Evolutionary conservation across 2,329 filamentous ascomycete species (phyloP).

Genomic region (Phaeosphaeria sp.): DNA sequence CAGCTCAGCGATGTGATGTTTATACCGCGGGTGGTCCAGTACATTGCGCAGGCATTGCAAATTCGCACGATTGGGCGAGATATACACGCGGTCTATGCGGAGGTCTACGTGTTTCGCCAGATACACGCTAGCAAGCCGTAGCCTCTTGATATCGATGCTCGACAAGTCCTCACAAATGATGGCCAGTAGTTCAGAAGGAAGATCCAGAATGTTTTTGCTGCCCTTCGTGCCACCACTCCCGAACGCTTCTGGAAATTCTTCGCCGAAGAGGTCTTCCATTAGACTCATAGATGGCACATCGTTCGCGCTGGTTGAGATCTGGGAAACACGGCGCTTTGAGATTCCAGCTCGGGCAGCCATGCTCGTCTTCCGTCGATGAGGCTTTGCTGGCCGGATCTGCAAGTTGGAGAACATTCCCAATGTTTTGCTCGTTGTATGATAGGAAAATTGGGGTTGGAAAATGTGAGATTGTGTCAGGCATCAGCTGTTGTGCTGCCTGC

Average conservation of each 20-base stretch:
- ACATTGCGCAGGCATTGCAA: constrained; percentile 48
- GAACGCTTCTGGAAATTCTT: constrained; percentile 33
- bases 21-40: constrained; percentile 46
- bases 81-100: constrained; percentile 47
- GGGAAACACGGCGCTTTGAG: constrained; percentile 27
- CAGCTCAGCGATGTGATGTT: constrained; percentile 45
- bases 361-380: constrained; percentile 30
- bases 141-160: constrained; percentile 26
- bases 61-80: constrained; percentile 51
- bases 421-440: neutral
- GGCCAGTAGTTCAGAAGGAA: constrained; percentile 27
- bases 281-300: constrained; percentile 33
- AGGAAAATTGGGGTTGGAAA: no score
- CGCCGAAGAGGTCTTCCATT: constrained; percentile 32
- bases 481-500: neutral
- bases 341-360: constrained; percentile 29
- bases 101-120: constrained; percentile 30
- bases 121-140: constrained; percentile 23
- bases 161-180: constrained; percentile 22
- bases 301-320: constrained; percentile 18
- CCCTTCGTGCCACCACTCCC: constrained; percentile 16
- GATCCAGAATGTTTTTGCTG: constrained; percentile 23
- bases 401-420: constrained; percentile 23
- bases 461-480: no score
- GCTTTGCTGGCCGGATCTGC: constrained; percentile 25